Base-by-base conservation (phyloP, 106 monocot genomes). In the Ottelia alismoides region DNA sequence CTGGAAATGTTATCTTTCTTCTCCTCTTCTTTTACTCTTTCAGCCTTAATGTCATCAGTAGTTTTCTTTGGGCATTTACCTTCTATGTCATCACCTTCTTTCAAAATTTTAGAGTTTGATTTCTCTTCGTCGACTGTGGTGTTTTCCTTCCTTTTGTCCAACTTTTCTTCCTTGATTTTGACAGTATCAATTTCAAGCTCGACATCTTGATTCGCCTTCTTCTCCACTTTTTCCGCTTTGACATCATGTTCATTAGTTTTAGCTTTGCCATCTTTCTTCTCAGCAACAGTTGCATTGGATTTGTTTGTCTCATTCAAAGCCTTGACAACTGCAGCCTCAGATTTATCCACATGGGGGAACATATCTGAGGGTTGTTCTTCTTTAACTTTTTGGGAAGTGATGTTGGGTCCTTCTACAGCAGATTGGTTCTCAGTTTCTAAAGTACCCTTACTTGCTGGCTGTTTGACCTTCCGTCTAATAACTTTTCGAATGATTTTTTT, bases 401-500 rank as follows among this genome's bases (percentile, higher is more conserved):
- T n/a, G n/a, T n/a, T n/a, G n/a, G n/a, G n/a, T n/a, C n/a, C n/a
- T 43, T 16, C 40, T 7, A 16, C 6, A 43, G 40, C 16, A 7
- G 40, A 6, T 43, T 16, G 40, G n/a, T n/a, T n/a, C n/a, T 43
- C 40, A 43, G 10, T 43, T 7, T 16, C 40, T 16, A 7, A 7
- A 7, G n/a, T n/a, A n/a, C n/a, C n/a, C n/a, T n/a, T n/a, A n/a
- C n/a, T 43, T 43, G 6, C 40, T 7, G 40, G 6, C 40, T 43
- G 40, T 43, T 43, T 25, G 56, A 88, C 67, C 57, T 79, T 96
- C 65, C 69, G 76, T 64, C 75, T 96, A 20, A 90, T 63, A 20
- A 98, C 61, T 52, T 72, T 90, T 77, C 70, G 79, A 30, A 98
- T 77, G n/a, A 98, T 64, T 73, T 79, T 90, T 66, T 86, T 98